Evolutionary conservation across 305 asterid species (phyloP).

Genomic region (Rubia balearica): DNA sequence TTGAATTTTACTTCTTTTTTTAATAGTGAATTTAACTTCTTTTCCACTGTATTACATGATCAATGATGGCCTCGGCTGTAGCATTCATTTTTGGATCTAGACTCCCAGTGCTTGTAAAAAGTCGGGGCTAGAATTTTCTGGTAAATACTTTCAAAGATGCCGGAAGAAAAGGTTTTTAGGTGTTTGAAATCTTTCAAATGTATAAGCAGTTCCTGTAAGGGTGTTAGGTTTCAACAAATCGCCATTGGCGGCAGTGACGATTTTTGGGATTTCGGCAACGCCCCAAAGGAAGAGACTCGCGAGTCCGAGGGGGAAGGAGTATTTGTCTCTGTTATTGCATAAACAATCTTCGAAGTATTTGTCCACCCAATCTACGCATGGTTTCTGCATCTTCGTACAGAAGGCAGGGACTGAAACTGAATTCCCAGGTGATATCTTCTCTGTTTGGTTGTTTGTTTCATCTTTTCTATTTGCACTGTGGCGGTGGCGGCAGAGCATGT

Average conservation of each 20-base stretch:
- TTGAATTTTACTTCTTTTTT: conserved; percentile 2
- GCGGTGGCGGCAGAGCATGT: too few species aligned
- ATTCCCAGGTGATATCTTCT: conserved; percentile 9
- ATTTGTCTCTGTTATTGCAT: conserved; percentile 49
- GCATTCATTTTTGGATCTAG: conserved; percentile 31
- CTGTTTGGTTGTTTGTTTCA: background rate
- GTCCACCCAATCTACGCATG: conserved; percentile 60
- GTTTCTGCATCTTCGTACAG: conserved; percentile 45
- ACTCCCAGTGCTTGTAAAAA: conserved; percentile 23
- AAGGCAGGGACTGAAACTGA: conserved; percentile 18
- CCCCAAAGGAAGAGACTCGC: conserved; percentile 72
- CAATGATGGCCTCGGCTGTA: conserved; percentile 39
- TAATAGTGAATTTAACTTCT: background rate
- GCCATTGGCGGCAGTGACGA: conserved; percentile 31
- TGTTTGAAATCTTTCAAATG: conserved; percentile 20
- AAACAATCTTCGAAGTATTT: conserved; percentile 72
- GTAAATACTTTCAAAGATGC: conserved; percentile 23
- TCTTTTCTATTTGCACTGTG: too few species aligned
- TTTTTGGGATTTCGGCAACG: conserved; percentile 92
- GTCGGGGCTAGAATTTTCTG: conserved; percentile 19
- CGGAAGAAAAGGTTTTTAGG: conserved; percentile 28
- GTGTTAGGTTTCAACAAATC: conserved; percentile 16
- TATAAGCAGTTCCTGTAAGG: conserved; percentile 14
- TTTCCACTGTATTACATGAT: background rate
- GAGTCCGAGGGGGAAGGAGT: conserved; percentile 70